Conservation (phyloP, 331 rosid genomes). For the Ulmus americana region DNA sequence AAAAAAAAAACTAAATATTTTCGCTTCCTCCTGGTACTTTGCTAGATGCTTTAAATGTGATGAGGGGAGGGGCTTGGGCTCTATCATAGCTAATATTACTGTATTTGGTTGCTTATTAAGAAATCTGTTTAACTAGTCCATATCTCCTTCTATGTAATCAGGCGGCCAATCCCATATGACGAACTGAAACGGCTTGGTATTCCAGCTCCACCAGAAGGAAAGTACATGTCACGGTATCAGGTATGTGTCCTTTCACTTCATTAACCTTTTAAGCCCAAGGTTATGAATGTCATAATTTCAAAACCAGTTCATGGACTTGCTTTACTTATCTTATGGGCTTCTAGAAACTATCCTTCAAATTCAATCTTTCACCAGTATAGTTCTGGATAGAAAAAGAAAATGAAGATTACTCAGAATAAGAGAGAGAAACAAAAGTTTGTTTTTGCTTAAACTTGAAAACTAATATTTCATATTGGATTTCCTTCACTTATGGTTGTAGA, state of each 20-base stretch:
- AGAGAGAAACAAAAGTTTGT: too few relatives aligned
- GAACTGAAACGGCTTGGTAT: conserved; percentile 80
- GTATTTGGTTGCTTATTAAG: too few relatives aligned
- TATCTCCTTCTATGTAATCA: conserved; percentile 23
- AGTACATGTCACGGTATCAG: conserved; percentile 77
- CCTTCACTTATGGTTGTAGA: conserved; percentile 33
- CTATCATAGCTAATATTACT: too few relatives aligned
- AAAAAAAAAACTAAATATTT: too few relatives aligned
- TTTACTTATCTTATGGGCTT: not conserved
- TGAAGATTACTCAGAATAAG: not conserved
- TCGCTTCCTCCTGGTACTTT: too few relatives aligned
- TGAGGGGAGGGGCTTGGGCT: too few relatives aligned
- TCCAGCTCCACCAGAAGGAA: conserved; percentile 89
- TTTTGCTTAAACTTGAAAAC: not conserved
- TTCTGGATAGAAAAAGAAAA: not conserved
- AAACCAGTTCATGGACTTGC: not conserved
- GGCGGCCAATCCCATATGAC: conserved; percentile 72
- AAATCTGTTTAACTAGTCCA: not conserved
- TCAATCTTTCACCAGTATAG: not conserved
- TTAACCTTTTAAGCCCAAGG: not conserved
- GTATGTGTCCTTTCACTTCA: conserved; percentile 28
- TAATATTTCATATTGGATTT: not conserved
- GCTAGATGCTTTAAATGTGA: too few relatives aligned
- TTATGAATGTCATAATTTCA: not conserved
- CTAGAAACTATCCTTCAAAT: not conserved